phyloP scores from a whole-genome alignment of 1,284 basidiomycete species.

The Leucoagaricus sp. region DNA sequence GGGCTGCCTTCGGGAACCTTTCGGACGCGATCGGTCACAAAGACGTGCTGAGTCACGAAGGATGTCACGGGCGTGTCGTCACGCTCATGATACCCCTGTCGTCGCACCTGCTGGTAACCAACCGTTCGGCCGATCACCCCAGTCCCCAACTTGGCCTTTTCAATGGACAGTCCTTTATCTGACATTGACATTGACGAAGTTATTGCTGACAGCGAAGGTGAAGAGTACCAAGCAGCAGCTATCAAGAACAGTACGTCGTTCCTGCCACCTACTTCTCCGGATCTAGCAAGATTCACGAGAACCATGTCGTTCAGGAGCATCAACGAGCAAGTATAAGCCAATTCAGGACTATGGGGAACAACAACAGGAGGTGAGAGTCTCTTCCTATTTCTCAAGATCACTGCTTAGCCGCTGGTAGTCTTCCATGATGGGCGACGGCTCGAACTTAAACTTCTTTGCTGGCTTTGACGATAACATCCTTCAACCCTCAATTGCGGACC shows the following conservation, averaged over 20 bases:
- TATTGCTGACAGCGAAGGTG: constrained; percentile 18
- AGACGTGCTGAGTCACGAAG: not conserved
- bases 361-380: not conserved
- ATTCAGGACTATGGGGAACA: not conserved
- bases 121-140: not conserved
- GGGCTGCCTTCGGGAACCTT: too few relatives aligned
- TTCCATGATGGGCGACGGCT: not conserved
- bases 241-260: not conserved
- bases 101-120: too few relatives aligned
- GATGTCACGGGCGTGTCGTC: not conserved
- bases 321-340: not conserved
- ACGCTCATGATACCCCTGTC: too few relatives aligned
- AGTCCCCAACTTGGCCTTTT: not conserved
- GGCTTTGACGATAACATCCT: constrained; percentile 15
- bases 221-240: not conserved
- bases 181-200: constrained; percentile 12
- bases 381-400: too few relatives aligned
- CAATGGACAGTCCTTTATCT: constrained; percentile 12
- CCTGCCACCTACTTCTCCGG: not conserved
- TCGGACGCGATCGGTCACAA: not conserved
- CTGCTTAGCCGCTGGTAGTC: too few relatives aligned
- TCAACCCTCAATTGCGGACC: constrained; percentile 35
- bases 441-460: constrained; percentile 12
- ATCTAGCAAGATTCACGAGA: not conserved
- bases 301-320: not conserved